Evolutionary conservation across 345 rosid genomes (phyloP).

Genomic region (Adansonia digitata): DNA sequence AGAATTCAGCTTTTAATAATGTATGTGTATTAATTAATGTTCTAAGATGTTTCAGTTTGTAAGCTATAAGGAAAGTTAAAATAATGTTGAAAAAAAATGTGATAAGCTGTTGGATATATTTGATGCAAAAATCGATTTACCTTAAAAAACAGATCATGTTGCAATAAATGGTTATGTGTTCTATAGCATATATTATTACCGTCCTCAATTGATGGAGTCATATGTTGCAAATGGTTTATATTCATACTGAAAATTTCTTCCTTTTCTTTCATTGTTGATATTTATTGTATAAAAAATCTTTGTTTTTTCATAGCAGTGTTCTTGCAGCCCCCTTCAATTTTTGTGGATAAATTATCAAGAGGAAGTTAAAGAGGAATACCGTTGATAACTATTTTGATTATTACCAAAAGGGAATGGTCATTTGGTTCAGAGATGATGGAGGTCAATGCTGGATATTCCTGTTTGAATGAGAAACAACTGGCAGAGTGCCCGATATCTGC

Average conservation of each 20-base stretch:
- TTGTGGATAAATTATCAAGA: background rate
- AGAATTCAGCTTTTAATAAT: background rate
- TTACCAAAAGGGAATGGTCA: conserved; percentile 8
- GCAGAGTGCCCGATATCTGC: conserved; percentile 29
- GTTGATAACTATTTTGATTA: background rate
- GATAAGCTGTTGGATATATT: background rate
- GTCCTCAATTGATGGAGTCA: background rate
- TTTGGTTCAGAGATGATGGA: conserved; percentile 25
- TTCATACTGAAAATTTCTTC: background rate
- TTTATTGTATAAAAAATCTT: background rate
- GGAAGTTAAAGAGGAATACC: background rate
- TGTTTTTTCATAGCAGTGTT: background rate
- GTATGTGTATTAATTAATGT: background rate
- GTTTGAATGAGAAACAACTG: conserved; percentile 28
- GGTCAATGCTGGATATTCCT: conserved; percentile 29
- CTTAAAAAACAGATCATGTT: background rate
- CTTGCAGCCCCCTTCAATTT: background rate
- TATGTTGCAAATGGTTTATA: background rate
- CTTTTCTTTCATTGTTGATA: background rate
- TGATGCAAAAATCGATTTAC: background rate
- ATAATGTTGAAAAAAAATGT: no score
- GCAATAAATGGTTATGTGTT: background rate
- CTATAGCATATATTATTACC: background rate
- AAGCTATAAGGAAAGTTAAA: background rate
- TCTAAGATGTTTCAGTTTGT: background rate